Conservation (phyloP, 1,284 basidiomycete species). For the Pyrrhoderma noxium region DNA sequence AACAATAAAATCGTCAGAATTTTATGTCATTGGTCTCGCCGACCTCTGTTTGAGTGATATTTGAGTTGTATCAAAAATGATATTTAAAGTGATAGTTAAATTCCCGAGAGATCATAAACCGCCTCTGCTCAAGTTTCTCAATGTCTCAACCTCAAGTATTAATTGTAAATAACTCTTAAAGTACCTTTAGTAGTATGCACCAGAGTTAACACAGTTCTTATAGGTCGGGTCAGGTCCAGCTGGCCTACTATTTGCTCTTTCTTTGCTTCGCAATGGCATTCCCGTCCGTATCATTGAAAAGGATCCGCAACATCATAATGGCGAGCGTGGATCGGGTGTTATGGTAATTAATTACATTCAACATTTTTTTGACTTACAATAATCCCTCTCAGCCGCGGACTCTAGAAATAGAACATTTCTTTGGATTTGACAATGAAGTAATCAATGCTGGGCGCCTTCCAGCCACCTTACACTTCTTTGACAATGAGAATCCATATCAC, state of each 20-base stretch:
- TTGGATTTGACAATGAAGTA: slow-evolving; percentile 7
- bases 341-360: neutral
- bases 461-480: neutral
- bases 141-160: neutral
- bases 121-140: neutral
- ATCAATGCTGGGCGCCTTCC: neutral
- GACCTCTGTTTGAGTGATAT: no score
- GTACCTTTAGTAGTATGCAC: neutral
- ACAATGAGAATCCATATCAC: slow-evolving; percentile 1
- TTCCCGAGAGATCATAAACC: no score
- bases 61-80: no score
- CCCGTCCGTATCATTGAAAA: slow-evolving; percentile 14
- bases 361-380: neutral
- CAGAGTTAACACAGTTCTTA: neutral
- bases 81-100: no score
- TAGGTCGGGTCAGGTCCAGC: slow-evolving; percentile 15
- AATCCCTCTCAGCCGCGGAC: neutral
- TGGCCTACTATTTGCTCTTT: slow-evolving; percentile 8
- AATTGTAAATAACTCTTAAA: neutral
- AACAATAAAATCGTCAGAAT: no score
- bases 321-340: slow-evolving; percentile 1
- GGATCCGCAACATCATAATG: slow-evolving; percentile 3
- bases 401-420: slow-evolving; percentile 10
- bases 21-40: no score
- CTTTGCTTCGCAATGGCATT: slow-evolving; percentile 11